Evolutionary conservation across 352 stramenopile genomes (phyloP), one percentile per base, ranked within the genome.

Genomic region (Globisporangium solare): DNA sequence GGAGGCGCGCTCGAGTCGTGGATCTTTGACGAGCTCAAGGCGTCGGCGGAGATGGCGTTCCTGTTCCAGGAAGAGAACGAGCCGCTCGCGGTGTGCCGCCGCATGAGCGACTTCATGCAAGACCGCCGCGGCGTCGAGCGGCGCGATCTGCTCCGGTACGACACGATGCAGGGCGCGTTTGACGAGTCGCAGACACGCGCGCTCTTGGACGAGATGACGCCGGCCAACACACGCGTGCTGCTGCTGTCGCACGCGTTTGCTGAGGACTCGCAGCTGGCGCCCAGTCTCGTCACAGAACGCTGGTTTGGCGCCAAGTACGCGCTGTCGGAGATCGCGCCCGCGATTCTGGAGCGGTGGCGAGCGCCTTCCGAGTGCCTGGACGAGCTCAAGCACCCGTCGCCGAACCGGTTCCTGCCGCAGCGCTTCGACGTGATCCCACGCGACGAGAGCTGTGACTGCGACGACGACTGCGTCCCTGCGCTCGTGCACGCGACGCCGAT

Each of bases 401-500:
- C 41, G 3, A 95, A 95, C 55, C 74, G 69, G 14, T 93, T 93
- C 64, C 79, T 95, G 64, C 73, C 85, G 14, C 67, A 69, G 27
- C 49, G 76, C 14, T 84, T 95, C 18, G 71, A 63, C 0, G 41
- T 95, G 20, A 47, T 91, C 2, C 66, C 67, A 0, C 31, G 14
- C n/a, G 11, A 6, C 1, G 55, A 61, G 20, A 27, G 24, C 24
- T 27, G 2, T 27, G 1, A 54, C 1, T 22, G 51, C 21, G 7
- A 4, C 12, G 17, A n/a, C 40, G 12, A 47, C 35, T 31, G 17
- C 13, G 58, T 69, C 45, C 75, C 76, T 0, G 41, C 73, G 22
- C 58, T 88, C 3, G 65, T 75, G 12, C 45, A 61, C 40, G 60
- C 57, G 27, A 79, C 70, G 2, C 37, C 20, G 10, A 66, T 67